Evolutionary conservation across 805 yeast species (phyloP).

Genomic region (Candida boleticola): DNA sequence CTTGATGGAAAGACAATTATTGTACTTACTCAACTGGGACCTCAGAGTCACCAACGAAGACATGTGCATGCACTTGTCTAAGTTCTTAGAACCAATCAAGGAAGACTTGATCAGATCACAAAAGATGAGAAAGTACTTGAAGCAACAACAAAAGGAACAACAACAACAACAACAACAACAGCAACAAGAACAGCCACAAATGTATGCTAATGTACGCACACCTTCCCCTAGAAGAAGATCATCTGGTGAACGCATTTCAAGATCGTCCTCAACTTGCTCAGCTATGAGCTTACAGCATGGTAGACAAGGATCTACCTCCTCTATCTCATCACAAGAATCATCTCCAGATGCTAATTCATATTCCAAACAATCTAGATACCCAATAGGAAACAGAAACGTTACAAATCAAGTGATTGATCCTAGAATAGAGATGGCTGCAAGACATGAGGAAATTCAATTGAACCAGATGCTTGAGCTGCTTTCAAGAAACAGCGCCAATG

Average conservation of each 20-base stretch:
- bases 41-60: constrained; percentile 47
- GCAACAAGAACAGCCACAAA: constrained; percentile 6
- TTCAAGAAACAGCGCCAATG: not conserved
- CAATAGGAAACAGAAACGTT: not conserved
- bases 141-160: constrained; percentile 19
- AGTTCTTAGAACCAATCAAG: constrained; percentile 54
- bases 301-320: constrained; percentile 17
- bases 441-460: constrained; percentile 33
- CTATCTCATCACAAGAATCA: constrained; percentile 13
- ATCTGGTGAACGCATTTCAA: constrained; percentile 8
- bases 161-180: constrained; percentile 10
- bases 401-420: constrained; percentile 26
- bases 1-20: constrained; percentile 76
- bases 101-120: constrained; percentile 31
- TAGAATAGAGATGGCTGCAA: constrained; percentile 32
- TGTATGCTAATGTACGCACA: not conserved
- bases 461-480: constrained; percentile 22
- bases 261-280: constrained; percentile 17
- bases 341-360: constrained; percentile 5
- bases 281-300: constrained; percentile 11
- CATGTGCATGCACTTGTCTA: constrained; percentile 37
- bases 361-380: not conserved
- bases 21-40: constrained; percentile 71
- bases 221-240: constrained; percentile 5
- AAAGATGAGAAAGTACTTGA: constrained; percentile 32